Percentiles rank a stretch among this genome's conserved stretches.
These are phyloP conservation scores for Yamadazyma sp. DNA, from an alignment of 805 yeast genomes.

Conservation along the genomic window DNA sequence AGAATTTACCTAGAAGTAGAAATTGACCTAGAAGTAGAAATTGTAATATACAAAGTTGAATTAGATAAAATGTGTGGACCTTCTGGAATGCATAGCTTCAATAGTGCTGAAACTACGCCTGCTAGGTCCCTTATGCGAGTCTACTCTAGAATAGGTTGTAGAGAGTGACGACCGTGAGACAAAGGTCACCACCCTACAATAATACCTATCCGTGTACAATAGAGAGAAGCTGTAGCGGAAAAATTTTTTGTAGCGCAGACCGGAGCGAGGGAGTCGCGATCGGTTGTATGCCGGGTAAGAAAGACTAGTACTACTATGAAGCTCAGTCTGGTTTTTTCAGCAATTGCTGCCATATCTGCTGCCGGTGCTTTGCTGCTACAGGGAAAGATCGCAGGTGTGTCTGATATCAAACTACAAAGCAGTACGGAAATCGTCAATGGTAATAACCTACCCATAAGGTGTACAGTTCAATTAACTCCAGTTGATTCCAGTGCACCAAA, in stretches of 20 bases:
- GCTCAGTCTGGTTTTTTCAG: no score
- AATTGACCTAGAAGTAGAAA: no score
- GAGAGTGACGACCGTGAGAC: slow-evolving; percentile 45
- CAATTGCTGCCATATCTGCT: no score
- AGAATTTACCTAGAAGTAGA: no score
- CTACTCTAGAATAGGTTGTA: slow-evolving; percentile 49
- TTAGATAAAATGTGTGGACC: slow-evolving; percentile 2
- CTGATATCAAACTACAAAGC: slow-evolving; percentile 11
- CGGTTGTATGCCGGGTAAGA: slow-evolving; percentile 1
- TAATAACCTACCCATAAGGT: slow-evolving; percentile 32
- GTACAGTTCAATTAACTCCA: slow-evolving; percentile 24
- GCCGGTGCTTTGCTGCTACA: not conserved
- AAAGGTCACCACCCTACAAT: slow-evolving; percentile 46
- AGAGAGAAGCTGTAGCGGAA: slow-evolving; percentile 6
- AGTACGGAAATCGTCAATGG: slow-evolving; percentile 30
- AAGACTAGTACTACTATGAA: not conserved
- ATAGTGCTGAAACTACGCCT: slow-evolving; percentile 33
- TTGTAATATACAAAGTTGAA: not conserved
- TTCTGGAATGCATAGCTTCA: slow-evolving; percentile 13
- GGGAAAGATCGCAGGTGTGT: slow-evolving; percentile 31
- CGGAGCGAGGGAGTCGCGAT: slow-evolving; percentile 1
- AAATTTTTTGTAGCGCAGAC: slow-evolving; percentile 5
- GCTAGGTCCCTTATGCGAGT: slow-evolving; percentile 42
- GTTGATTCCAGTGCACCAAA: not conserved
- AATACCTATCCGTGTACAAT: slow-evolving; percentile 46